Conservation (phyloP, 169 alveolate genomes). For the Plasmodium vinckei region DNA sequence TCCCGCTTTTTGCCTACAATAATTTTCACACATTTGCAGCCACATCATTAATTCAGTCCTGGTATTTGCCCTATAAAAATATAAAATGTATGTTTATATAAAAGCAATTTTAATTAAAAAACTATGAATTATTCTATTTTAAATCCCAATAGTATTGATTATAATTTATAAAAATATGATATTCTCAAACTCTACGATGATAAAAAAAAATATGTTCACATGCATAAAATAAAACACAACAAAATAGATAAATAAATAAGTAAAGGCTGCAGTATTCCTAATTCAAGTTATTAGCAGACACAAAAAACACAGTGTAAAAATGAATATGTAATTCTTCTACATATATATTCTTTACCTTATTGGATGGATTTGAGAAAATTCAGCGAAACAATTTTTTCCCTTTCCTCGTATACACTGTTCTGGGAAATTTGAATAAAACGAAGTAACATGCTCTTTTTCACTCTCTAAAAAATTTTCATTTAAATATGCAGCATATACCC, state of each 20-base stretch:
- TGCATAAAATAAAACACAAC: too few relatives aligned
- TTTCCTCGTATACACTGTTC: constrained; percentile 75
- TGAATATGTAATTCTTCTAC: too few relatives aligned
- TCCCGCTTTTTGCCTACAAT: constrained; percentile 72
- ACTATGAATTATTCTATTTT: too few relatives aligned
- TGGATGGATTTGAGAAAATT: constrained; percentile 58
- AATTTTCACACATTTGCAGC: constrained; percentile 77
- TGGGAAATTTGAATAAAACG: constrained; percentile 73
- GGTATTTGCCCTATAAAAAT: constrained; percentile 31
- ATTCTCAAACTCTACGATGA: too few relatives aligned
- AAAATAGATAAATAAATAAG: too few relatives aligned
- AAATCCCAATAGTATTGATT: too few relatives aligned
- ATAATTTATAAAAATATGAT: too few relatives aligned
- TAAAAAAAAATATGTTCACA: too few relatives aligned
- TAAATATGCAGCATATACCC: constrained; percentile 73
- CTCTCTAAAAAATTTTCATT: constrained; percentile 69
- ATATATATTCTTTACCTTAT: constrained; percentile 19
- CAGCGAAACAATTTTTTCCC: constrained; percentile 69
- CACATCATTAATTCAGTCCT: constrained; percentile 74
- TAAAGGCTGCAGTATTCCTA: too few relatives aligned
- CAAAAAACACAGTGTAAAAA: too few relatives aligned
- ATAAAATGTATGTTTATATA: constrained; percentile 2
- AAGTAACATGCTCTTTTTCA: constrained; percentile 58
- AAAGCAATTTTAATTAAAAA: not conserved
- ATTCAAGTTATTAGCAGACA: too few relatives aligned